Percentiles rank a stretch among this genome's conserved stretches.
These are phyloP conservation scores for Penicillium coprophilum DNA, from an alignment of 495 filamentous ascomycete genomes.

Conservation along the genomic window DNA sequence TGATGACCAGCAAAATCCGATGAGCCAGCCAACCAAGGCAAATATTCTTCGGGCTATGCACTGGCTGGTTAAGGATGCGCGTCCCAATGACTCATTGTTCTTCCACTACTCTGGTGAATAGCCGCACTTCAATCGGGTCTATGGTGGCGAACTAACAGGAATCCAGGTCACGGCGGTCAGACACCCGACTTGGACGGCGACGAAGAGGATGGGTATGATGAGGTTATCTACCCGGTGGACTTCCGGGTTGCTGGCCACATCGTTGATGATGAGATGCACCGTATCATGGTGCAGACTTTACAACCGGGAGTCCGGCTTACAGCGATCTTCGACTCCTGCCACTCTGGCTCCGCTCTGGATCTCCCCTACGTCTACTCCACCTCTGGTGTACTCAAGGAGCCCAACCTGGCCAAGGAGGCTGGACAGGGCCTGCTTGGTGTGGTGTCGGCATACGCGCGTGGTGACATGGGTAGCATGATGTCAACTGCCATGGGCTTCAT, in stretches of 20 bases:
- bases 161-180: slow-evolving; percentile 86
- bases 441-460: slow-evolving; percentile 84
- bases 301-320: slow-evolving; percentile 85
- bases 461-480: slow-evolving; percentile 82
- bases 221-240: slow-evolving; percentile 97
- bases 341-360: slow-evolving; percentile 93
- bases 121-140: neutral
- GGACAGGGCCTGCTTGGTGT: slow-evolving; percentile 89
- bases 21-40: slow-evolving; percentile 94
- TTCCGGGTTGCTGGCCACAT: slow-evolving; percentile 90
- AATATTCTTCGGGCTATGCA: slow-evolving; percentile 98
- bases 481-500: slow-evolving; percentile 80
- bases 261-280: slow-evolving; percentile 97
- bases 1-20: slow-evolving; percentile 94
- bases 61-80: slow-evolving; percentile 95
- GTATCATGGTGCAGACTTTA: slow-evolving; percentile 88
- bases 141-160: slow-evolving; percentile 9
- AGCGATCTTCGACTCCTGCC: slow-evolving; percentile 99
- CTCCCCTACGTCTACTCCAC: slow-evolving; percentile 98
- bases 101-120: slow-evolving; percentile 93
- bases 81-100: slow-evolving; percentile 92
- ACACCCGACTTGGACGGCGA: slow-evolving; percentile 95
- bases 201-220: slow-evolving; percentile 93
- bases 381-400: slow-evolving; percentile 93
- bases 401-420: slow-evolving; percentile 96